phyloP scores from a whole-genome alignment of 139 green algal species.

The Chlorella sp. region DNA sequence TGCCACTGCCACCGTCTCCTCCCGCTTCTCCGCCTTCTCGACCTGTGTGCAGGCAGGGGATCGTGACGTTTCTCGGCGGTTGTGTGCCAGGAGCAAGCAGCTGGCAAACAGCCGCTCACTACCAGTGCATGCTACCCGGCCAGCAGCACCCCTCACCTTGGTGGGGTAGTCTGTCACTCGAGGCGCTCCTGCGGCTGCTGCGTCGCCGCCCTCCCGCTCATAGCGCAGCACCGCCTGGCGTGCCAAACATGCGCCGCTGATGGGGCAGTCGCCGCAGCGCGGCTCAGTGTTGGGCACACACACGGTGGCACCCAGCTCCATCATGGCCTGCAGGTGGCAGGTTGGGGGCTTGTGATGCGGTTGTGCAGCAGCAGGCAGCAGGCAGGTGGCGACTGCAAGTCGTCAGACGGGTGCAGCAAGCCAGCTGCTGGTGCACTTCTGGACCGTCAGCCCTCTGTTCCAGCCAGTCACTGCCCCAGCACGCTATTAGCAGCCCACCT shows the following conservation, averaged over 20 bases:
- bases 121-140: not conserved
- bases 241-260: conserved; percentile 59
- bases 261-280: conserved; percentile 77
- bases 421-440: not conserved
- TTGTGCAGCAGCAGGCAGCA: not conserved
- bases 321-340: conserved; percentile 77
- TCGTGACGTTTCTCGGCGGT: not conserved
- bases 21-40: conserved; percentile 58
- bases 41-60: conserved; percentile 23
- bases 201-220: conserved; percentile 10
- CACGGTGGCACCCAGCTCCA: conserved; percentile 95
- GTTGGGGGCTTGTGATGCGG: not conserved
- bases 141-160: conserved; percentile 34
- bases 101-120: not conserved
- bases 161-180: conserved; percentile 59
- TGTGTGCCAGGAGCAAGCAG: not conserved
- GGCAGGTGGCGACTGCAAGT: not conserved
- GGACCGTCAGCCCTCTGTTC: not conserved
- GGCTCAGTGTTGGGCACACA: conserved; percentile 78
- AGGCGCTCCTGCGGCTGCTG: conserved; percentile 26
- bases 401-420: not conserved
- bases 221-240: not conserved
- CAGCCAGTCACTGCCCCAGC: no score
- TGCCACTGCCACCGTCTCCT: conserved; percentile 64
- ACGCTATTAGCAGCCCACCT: conserved; percentile 53